A percentile compares a stretch with the other conserved stretches of the same genome.
Conservation (phyloP, 116 monocot species). For the Phalaenopsis hybrid region DNA sequence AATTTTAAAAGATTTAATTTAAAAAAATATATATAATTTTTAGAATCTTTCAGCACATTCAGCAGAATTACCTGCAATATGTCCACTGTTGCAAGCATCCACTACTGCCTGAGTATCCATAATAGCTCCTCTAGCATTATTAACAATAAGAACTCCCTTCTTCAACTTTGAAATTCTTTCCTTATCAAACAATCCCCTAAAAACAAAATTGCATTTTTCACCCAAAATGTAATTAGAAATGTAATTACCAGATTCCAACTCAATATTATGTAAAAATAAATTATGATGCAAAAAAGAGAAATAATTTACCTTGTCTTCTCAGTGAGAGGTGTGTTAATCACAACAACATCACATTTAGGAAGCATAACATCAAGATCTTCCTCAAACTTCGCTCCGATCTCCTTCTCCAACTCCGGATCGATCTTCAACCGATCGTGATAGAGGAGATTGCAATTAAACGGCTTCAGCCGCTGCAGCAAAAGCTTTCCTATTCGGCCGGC, state of each 20-base stretch:
- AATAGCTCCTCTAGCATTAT: slow-evolving; percentile 93
- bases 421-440: slow-evolving; percentile 82
- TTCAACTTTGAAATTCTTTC: slow-evolving; percentile 84
- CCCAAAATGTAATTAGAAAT: slow-evolving; percentile 41
- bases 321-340: slow-evolving; percentile 82
- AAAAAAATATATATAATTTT: no score
- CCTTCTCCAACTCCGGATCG: slow-evolving; percentile 59
- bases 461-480: slow-evolving; percentile 80
- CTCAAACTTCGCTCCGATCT: slow-evolving; percentile 82
- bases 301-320: slow-evolving; percentile 70
- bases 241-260: slow-evolving; percentile 1
- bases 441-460: slow-evolving; percentile 87
- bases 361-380: slow-evolving; percentile 93
- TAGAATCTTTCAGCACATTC: background rate
- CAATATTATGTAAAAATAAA: background rate
- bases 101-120: slow-evolving; percentile 90
- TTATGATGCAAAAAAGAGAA: background rate
- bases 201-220: background rate
- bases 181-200: slow-evolving; percentile 87
- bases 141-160: slow-evolving; percentile 92
- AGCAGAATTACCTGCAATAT: slow-evolving; percentile 61
- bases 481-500: slow-evolving; percentile 88
- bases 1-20: no score
- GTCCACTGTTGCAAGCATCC: slow-evolving; percentile 82
- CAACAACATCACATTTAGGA: slow-evolving; percentile 82